Conservation (phyloP, 768 basidiomycete species). For the Mycena vitilis region DNA sequence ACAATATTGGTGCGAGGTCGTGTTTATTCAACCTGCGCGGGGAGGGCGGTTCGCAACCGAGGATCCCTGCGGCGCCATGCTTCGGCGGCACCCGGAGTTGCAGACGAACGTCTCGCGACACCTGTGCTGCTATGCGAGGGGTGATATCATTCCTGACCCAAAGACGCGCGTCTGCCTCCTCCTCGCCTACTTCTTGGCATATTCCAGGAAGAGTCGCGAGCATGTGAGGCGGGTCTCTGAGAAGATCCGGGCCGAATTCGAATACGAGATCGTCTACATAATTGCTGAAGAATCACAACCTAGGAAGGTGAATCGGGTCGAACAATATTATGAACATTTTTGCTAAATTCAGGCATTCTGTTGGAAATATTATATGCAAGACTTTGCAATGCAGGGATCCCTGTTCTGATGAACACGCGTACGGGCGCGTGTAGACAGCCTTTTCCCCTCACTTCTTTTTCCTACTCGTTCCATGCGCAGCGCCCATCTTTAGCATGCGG, state of each 20-base stretch:
- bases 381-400: too few relatives aligned
- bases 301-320: not conserved
- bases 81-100: slow-evolving; percentile 13
- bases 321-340: too few relatives aligned
- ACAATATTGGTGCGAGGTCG: slow-evolving; percentile 31
- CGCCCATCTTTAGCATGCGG: not conserved
- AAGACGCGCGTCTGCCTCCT: slow-evolving; percentile 27
- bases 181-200: slow-evolving; percentile 28
- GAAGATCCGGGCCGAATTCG: slow-evolving; percentile 25
- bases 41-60: slow-evolving; percentile 17
- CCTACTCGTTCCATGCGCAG: too few relatives aligned
- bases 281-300: not conserved
- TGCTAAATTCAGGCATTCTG: too few relatives aligned
- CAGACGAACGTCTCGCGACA: slow-evolving; percentile 11
- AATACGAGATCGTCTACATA: slow-evolving; percentile 17
- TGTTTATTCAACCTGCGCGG: slow-evolving; percentile 28
- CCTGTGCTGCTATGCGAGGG: slow-evolving; percentile 23
- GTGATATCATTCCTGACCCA: slow-evolving; percentile 26
- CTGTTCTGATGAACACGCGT: too few relatives aligned
- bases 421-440: too few relatives aligned
- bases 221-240: slow-evolving; percentile 19
- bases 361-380: too few relatives aligned
- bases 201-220: slow-evolving; percentile 21
- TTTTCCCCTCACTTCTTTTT: too few relatives aligned
- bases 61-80: slow-evolving; percentile 24